Evolutionary conservation across 1,284 basidiomycete species (phyloP), one percentile per base, ranked within the genome.

Genomic region (Leccinum subatratum): DNA sequence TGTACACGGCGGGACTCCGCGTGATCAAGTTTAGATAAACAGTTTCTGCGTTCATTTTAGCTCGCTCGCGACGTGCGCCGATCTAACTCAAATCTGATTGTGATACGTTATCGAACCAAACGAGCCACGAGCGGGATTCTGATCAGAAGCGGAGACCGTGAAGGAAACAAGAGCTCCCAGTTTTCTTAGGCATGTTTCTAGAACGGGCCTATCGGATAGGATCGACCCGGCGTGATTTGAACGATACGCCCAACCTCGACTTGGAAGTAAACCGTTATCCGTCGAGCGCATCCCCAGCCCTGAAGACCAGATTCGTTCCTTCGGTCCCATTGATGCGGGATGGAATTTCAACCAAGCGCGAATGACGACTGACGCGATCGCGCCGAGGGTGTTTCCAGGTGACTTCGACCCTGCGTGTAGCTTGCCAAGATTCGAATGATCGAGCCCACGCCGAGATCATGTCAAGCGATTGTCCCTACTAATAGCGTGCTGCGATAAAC

Each of bases 1-100:
- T 11, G 7, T 54, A 59, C 72, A 72, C 64, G 69, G 8, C 30
- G 30, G 28, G 28, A 28, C 28, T 8, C 63, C 12, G 56, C 11
- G 25, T 4, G 54, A 28, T 48, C 45, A 20, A 30, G 56, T 25
- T 57, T 25, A 28, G 56, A 57, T 57, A 39, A 57, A 57, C 20
- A 51, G n/a, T 51, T 51, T 39, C 37, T 20, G 12, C 48, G 20
- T 20, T 51, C 48, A 51, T 51, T 51, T 20, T 39, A 39, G 37
- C 37, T 39, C 37, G 37, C 37, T 39, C 14, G 37, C 37, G 37
- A 39, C 37, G 37, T 39, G 37, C 6, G 37, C 37, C 37, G 6
- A 39, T 39, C 37, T 39, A 39, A 39, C 37, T 39, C 37, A 39
- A 39, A 39, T 39, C 37, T 39, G 37, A 39, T 39, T 7, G 37